A percentile compares a stretch with the other conserved stretches of the same genome.
Conservation (phyloP, 768 basidiomycete species). For the Mycena sanguinolenta region DNA sequence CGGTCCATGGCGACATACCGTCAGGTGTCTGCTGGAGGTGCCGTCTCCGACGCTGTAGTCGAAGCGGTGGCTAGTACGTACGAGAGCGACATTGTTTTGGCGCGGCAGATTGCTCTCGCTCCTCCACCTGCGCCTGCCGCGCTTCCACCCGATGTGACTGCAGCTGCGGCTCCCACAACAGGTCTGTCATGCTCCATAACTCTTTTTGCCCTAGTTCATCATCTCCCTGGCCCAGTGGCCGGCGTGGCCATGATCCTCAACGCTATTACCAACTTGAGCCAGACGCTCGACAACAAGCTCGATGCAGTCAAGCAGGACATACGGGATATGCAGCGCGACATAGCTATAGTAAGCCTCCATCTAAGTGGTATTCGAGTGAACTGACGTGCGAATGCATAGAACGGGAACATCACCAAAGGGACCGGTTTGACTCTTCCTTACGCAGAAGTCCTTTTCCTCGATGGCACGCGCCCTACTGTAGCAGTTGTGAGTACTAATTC, state of each 20-base stretch:
- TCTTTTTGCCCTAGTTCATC: not conserved
- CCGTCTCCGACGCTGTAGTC: not conserved
- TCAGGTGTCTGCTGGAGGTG: conserved; percentile 24
- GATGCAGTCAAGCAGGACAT: not conserved
- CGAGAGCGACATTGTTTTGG: not conserved
- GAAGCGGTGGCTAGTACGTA: not conserved
- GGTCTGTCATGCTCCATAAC: not conserved
- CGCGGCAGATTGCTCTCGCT: not conserved
- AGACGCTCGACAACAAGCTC: not conserved
- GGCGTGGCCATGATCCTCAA: not conserved
- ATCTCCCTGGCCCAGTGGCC: not conserved
- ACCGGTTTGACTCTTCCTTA: not conserved
- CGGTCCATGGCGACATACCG: conserved; percentile 8
- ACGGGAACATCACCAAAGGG: not conserved
- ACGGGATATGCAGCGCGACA: not conserved
- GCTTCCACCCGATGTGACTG: not conserved
- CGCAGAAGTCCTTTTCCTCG: not conserved
- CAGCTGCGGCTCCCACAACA: not conserved
- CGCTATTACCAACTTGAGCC: not conserved
- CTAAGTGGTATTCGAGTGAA: not conserved
- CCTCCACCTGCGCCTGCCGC: not conserved
- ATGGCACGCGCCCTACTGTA: not conserved
- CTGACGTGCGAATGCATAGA: not conserved
- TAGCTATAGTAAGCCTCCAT: not conserved
- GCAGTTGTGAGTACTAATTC: not conserved